Evolutionary conservation across 805 yeast genomes (phyloP).

Genomic region (Torulaspora maleeae): DNA sequence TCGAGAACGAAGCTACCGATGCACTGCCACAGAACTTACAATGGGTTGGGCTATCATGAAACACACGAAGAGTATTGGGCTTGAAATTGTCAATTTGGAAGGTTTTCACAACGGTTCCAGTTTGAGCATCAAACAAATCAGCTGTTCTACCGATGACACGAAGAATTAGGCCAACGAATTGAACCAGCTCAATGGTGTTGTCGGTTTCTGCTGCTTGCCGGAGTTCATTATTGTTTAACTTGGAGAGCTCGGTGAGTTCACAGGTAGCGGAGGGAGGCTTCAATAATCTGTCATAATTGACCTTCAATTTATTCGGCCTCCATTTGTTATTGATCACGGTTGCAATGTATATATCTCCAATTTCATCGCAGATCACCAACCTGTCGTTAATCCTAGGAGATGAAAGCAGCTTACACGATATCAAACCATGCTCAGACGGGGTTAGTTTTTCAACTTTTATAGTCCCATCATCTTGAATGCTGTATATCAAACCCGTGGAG

Average conservation of each 20-base stretch:
- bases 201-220: slow-evolving; percentile 9
- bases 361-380: slow-evolving; percentile 49
- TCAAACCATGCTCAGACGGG: slow-evolving; percentile 33
- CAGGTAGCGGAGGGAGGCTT: slow-evolving; percentile 37
- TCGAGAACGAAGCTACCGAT: slow-evolving; percentile 64
- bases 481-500: slow-evolving; percentile 46
- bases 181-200: slow-evolving; percentile 48
- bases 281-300: slow-evolving; percentile 41
- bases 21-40: slow-evolving; percentile 91
- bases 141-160: slow-evolving; percentile 53
- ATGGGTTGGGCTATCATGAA: slow-evolving; percentile 82
- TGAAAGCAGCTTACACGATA: slow-evolving; percentile 49
- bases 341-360: slow-evolving; percentile 53
- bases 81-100: slow-evolving; percentile 61
- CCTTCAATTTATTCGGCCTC: slow-evolving; percentile 50
- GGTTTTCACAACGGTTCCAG: slow-evolving; percentile 63
- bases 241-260: neutral
- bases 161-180: slow-evolving; percentile 71
- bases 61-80: slow-evolving; percentile 56
- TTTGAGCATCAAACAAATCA: slow-evolving; percentile 70
- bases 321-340: slow-evolving; percentile 63
- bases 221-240: neutral
- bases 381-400: slow-evolving; percentile 77
- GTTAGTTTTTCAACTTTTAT: slow-evolving; percentile 36
- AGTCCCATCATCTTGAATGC: slow-evolving; percentile 39